Percentiles rank a stretch among this genome's conserved stretches.
phyloP scores from a whole-genome alignment of 495 filamentous ascomycete genomes.

The Symbiotaphrina buchneri region DNA sequence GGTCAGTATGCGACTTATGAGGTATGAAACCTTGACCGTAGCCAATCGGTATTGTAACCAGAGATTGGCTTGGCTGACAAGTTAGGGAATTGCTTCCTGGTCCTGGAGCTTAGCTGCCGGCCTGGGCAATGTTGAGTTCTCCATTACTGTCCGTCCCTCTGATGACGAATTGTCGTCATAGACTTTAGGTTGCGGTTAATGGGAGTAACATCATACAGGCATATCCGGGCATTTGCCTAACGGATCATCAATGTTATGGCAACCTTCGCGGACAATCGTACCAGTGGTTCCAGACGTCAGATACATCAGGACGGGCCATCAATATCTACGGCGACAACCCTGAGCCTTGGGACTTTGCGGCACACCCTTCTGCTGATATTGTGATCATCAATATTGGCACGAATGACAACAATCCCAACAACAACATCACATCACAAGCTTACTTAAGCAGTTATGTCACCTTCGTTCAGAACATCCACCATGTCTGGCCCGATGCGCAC shows the following conservation, averaged over 20 bases:
- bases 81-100: not conserved
- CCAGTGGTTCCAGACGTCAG: slow-evolving; percentile 45
- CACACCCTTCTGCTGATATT: slow-evolving; percentile 36
- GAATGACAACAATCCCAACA: slow-evolving; percentile 36
- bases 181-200: slow-evolving; percentile 1
- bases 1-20: slow-evolving; percentile 45
- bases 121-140: slow-evolving; percentile 38
- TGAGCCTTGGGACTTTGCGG: slow-evolving; percentile 34
- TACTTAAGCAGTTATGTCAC: slow-evolving; percentile 35
- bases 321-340: slow-evolving; percentile 28
- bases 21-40: not conserved
- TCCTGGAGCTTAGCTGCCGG: slow-evolving; percentile 26
- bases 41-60: slow-evolving; percentile 25
- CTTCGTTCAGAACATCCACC: slow-evolving; percentile 35
- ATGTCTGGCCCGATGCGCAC: slow-evolving; percentile 34
- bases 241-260: slow-evolving; percentile 34
- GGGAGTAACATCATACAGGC: slow-evolving; percentile 11
- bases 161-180: no score
- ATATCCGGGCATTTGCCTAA: slow-evolving; percentile 36
- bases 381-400: slow-evolving; percentile 47
- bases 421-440: slow-evolving; percentile 27
- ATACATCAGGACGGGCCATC: slow-evolving; percentile 27
- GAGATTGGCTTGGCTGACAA: slow-evolving; percentile 24
- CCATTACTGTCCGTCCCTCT: no score
- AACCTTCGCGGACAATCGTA: slow-evolving; percentile 29